Conservation (phyloP, 2,329 filamentous ascomycete genomes). For the Gnomoniopsis smithogilvyi region DNA sequence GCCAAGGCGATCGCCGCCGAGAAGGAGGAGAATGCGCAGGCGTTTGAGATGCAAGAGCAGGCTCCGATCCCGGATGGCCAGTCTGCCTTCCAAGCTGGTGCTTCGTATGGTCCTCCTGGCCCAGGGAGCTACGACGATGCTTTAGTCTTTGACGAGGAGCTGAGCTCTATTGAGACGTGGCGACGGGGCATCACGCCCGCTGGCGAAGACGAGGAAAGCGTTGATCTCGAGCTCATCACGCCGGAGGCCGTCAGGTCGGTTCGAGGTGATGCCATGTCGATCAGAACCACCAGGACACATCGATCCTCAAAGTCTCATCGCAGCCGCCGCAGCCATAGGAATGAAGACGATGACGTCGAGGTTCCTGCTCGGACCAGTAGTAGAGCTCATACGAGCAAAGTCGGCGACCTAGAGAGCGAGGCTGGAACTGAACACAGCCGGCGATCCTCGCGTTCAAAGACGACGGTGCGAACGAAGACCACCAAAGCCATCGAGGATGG, state of each 20-base stretch:
- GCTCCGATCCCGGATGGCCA: background rate
- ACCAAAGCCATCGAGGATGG: slow-evolving; percentile 34
- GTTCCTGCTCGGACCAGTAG: slow-evolving; percentile 29
- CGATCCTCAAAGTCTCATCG: slow-evolving; percentile 23
- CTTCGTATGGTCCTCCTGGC: slow-evolving; percentile 5
- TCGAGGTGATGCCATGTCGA: slow-evolving; percentile 26
- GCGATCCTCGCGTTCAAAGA: slow-evolving; percentile 30
- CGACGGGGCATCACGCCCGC: slow-evolving; percentile 51
- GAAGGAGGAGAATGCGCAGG: slow-evolving; percentile 20
- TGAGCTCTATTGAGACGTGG: slow-evolving; percentile 58
- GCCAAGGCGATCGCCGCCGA: slow-evolving; percentile 28
- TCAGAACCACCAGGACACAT: slow-evolving; percentile 36
- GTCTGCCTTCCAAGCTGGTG: slow-evolving; percentile 1
- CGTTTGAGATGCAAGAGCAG: slow-evolving; percentile 25
- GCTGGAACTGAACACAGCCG: slow-evolving; percentile 29
- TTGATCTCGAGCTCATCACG: slow-evolving; percentile 49
- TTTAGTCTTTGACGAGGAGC: slow-evolving; percentile 53
- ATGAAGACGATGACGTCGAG: slow-evolving; percentile 14
- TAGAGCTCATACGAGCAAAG: slow-evolving; percentile 20
- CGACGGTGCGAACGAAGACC: slow-evolving; percentile 25
- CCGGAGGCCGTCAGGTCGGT: slow-evolving; percentile 50
- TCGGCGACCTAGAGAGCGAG: slow-evolving; percentile 22
- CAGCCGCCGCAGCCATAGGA: slow-evolving; percentile 18
- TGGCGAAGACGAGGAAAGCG: slow-evolving; percentile 39
- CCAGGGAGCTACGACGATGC: slow-evolving; percentile 46